A percentile compares a stretch with the other conserved stretches of the same genome.
Evolutionary conservation across 2,329 filamentous ascomycete species (phyloP).

Genomic region (Teratosphaeria epicoccoides): DNA sequence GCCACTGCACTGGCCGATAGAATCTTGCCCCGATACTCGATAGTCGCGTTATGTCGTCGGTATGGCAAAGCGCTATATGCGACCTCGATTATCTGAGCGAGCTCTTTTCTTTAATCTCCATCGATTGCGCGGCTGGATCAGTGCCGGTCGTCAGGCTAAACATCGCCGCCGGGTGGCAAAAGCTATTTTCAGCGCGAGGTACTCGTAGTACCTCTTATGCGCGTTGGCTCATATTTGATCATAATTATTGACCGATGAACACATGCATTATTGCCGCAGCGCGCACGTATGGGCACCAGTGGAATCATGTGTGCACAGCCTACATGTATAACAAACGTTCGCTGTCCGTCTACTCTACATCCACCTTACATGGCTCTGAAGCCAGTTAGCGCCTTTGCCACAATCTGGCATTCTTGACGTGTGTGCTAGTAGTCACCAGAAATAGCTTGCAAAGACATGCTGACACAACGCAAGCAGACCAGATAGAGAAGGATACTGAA

Average conservation of each 20-base stretch:
- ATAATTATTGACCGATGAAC: not conserved
- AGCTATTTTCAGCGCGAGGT: not conserved
- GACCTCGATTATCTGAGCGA: not conserved
- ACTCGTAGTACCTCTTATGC: not conserved
- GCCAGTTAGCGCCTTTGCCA: not conserved
- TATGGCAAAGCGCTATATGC: not conserved
- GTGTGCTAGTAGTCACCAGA: not conserved
- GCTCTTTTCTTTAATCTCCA: not conserved
- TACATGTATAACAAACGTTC: too few relatives aligned
- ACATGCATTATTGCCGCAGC: not conserved
- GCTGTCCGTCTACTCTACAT: too few relatives aligned
- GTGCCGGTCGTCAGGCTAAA: too few relatives aligned
- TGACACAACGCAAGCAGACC: not conserved
- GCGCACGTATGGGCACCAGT: not conserved
- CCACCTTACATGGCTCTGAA: too few relatives aligned
- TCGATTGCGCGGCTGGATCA: too few relatives aligned
- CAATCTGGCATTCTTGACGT: not conserved
- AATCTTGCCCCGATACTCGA: too few relatives aligned
- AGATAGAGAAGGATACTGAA: not conserved
- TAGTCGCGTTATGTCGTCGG: not conserved
- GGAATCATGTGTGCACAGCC: not conserved
- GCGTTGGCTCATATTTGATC: not conserved
- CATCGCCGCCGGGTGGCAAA: not conserved
- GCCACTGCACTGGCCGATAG: not conserved
- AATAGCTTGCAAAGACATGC: not conserved